Evolutionary conservation across 176 grass and related monocot species (phyloP).

Genomic region (Oryza meridionalis): DNA sequence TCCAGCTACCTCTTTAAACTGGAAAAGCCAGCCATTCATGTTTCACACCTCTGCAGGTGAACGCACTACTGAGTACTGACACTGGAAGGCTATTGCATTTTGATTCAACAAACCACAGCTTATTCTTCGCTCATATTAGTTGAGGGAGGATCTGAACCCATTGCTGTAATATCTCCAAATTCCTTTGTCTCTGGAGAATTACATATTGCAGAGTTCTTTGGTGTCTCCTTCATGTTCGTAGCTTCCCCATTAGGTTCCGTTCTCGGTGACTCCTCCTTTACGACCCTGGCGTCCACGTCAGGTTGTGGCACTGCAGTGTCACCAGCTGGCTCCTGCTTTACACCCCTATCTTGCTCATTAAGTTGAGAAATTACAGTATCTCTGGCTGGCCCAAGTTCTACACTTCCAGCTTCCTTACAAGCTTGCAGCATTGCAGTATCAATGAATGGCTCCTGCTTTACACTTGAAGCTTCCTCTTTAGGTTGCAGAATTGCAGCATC

Average conservation of each 20-base stretch:
- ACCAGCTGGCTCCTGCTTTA: background rate
- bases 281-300: background rate
- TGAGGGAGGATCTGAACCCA: background rate
- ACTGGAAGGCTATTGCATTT: no score
- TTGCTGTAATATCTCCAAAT: conserved; percentile 3
- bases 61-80: no score
- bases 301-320: background rate
- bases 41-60: no score
- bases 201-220: background rate
- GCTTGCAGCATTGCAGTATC: conserved; percentile 4
- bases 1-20: conserved; percentile 20
- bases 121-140: conserved; percentile 2
- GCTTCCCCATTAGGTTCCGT: conserved; percentile 14
- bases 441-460: conserved; percentile 9
- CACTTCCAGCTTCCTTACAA: background rate
- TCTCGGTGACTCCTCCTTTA: background rate
- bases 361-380: conserved; percentile 2
- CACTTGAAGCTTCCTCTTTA: conserved; percentile 10
- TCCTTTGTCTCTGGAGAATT: conserved; percentile 14
- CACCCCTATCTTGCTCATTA: conserved; percentile 13
- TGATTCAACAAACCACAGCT: conserved; percentile 22
- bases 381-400: conserved; percentile 12
- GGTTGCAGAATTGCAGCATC: background rate
- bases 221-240: background rate
- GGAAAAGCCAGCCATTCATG: no score